Evolutionary conservation across 1,139 yeast genomes (phyloP), one percentile per base, ranked within the genome.

Genomic region (Saccharomyces pastorianus): DNA sequence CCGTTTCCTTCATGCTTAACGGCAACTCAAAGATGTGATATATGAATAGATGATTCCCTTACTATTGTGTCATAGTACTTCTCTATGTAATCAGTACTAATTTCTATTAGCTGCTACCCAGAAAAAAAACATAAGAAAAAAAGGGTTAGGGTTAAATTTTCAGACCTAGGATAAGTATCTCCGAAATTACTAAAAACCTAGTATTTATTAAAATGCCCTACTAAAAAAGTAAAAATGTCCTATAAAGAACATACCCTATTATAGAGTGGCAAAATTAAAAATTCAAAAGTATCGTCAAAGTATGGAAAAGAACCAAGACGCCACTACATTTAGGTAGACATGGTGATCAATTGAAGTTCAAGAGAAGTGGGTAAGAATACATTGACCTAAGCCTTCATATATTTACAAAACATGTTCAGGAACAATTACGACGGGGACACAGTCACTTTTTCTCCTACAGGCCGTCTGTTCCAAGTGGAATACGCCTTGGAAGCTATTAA

Each of bases 391-490:
- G 23, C 11, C 25, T 38, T 17, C 23, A 38, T 38, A 38, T 17
- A 17, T 17, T 8, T 9, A 17, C 23, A 14, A 41, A 54, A 46
- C 9, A 64, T 68, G 99, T 93, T 93, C 71, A 88, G 99, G 79
- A 93, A 93, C 75, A 93, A 95, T 67, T 93, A 93, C 80, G 99
- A 93, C 71, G 95, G 95, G 80, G 99, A 93, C 71, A 85, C 97
- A 47, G 96, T 93, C 58, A 93, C 99, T 27, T 93, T 88, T 74
- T 90, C 98, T 46, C 98, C 99, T 53, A 93, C 98, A 1, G 99
- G 99, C 23, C 81, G 98, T 65, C 81, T 93, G 58, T 93, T 93
- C 76, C 99, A 93, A 73, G 87, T 80, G 34, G 99, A 93, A 71
- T 93, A 93, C 67, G 99, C 99, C 2, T 76, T 91, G 57, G 99